Evolutionary conservation across 441 rosid genomes (phyloP), one percentile per base, ranked within the genome.

Genomic region (Arabidopsis lyrata): DNA sequence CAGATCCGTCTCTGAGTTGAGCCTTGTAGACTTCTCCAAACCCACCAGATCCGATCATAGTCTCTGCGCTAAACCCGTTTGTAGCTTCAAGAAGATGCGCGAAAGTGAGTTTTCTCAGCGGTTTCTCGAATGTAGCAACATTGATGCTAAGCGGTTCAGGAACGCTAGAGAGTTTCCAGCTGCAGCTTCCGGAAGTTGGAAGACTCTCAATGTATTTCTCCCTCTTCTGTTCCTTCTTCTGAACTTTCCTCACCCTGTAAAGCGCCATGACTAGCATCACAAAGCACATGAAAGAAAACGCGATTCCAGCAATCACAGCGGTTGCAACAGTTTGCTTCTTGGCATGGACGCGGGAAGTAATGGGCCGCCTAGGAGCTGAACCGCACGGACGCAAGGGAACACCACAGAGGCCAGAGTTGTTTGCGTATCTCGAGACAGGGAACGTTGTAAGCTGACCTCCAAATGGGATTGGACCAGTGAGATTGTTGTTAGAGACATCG

Each of bases 391-490:
- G 71, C 77, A 94, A 79, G 35, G 98, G 98, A 42, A 94, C 81
- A 29, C 98, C 98, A 10, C 98, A 94, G 39, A 94, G 96, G 16
- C 90, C 98, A 10, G 98, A 86, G 83, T 94, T 94, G 79, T 94
- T 91, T 41, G 86, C 93, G 29, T 88, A 94, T 83, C 88, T 86
- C 42, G 96, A 70, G 11, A 86, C 72, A 1, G 91, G 98, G 74
- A 94, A 94, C 38, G 98, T 94, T n/a, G 92, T 94, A 34, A 94
- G 87, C 76, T 94, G 98, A 66, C 92, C 97, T n/a, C 96, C 98
- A 6, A 87, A 85, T 61, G 98, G 98, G 70, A 94, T 90, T 53
- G 76, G 66, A 52, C 98, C 98, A 0, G 87, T 86, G 36, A 94
- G 86, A 69, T 90, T 85, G 84, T 94, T 94, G 83, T 94, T 91